Conservation (phyloP, 108 stramenopile species). For the Fistulifera pelliculosa region DNA sequence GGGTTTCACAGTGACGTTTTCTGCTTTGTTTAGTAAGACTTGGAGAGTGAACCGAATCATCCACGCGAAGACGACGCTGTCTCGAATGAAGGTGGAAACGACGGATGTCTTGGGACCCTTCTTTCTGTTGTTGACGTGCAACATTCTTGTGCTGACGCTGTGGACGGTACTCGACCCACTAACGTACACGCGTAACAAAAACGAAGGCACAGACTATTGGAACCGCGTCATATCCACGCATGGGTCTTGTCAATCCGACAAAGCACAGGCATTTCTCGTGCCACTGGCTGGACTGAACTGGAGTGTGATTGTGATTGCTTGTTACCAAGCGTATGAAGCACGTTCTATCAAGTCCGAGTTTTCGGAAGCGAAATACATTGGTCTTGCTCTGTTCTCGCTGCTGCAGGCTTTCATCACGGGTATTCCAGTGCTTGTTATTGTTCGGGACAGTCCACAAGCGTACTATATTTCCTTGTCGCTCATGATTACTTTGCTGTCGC, state of each 20-base stretch:
- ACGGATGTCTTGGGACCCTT: slow-evolving; percentile 47
- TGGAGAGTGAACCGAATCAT: slow-evolving; percentile 40
- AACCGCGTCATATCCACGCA: slow-evolving; percentile 22
- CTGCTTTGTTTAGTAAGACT: slow-evolving; percentile 43
- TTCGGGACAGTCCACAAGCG: slow-evolving; percentile 14
- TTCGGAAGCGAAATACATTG: slow-evolving; percentile 24
- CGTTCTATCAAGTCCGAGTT: slow-evolving; percentile 1
- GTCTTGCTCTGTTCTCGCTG: slow-evolving; percentile 17
- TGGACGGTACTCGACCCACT: slow-evolving; percentile 48
- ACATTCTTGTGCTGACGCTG: slow-evolving; percentile 21
- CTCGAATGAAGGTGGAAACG: slow-evolving; percentile 16
- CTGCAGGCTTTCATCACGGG: slow-evolving; percentile 25
- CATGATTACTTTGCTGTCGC: slow-evolving; percentile 16
- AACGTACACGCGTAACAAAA: slow-evolving; percentile 14
- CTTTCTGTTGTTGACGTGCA: slow-evolving; percentile 22
- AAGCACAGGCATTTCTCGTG: not conserved
- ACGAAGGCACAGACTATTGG: slow-evolving; percentile 20
- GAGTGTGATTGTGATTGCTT: not conserved
- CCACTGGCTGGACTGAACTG: slow-evolving; percentile 7
- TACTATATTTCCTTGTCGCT: slow-evolving; percentile 14
- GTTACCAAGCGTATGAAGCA: slow-evolving; percentile 4
- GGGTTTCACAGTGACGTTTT: slow-evolving; percentile 35
- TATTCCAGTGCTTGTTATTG: slow-evolving; percentile 21
- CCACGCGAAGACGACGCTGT: not conserved
- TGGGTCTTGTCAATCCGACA: slow-evolving; percentile 16